phyloP scores from a whole-genome alignment of 768 basidiomycete species.

The Suillus brevipes region DNA sequence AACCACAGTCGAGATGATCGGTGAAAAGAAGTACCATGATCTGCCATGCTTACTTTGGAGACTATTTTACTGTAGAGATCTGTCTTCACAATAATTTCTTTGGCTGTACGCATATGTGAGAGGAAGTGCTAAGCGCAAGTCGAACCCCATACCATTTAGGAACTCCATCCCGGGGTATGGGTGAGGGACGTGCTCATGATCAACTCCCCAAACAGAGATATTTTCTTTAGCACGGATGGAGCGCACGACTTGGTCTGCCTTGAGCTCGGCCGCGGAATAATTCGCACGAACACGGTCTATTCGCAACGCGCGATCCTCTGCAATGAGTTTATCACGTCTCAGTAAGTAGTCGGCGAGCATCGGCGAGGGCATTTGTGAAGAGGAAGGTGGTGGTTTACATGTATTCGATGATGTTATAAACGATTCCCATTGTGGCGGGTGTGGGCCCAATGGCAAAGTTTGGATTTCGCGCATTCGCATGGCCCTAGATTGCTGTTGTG shows the following conservation, averaged over 20 bases:
- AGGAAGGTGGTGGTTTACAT: too few relatives aligned
- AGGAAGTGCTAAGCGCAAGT: not conserved
- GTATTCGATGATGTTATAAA: not conserved
- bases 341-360: slow-evolving; percentile 14
- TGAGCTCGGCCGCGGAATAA: slow-evolving; percentile 41
- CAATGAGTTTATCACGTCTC: slow-evolving; percentile 30
- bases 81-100: slow-evolving; percentile 37
- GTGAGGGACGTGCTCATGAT: slow-evolving; percentile 53
- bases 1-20: not conserved
- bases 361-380: not conserved
- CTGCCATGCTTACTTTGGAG: slow-evolving; percentile 28
- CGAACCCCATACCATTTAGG: slow-evolving; percentile 49
- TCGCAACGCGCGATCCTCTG: slow-evolving; percentile 51
- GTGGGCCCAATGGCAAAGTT: not conserved
- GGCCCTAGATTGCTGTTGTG: not conserved
- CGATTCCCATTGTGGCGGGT: not conserved
- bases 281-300: slow-evolving; percentile 38
- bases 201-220: slow-evolving; percentile 53
- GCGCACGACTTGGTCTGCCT: slow-evolving; percentile 58
- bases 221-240: slow-evolving; percentile 54
- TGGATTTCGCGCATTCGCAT: not conserved
- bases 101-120: slow-evolving; percentile 23
- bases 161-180: slow-evolving; percentile 79
- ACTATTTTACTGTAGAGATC: slow-evolving; percentile 39
- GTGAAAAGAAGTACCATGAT: not conserved